Base-by-base conservation (phyloP, 2,329 filamentous ascomycete species). In the Reticulascus tulasneorum region DNA sequence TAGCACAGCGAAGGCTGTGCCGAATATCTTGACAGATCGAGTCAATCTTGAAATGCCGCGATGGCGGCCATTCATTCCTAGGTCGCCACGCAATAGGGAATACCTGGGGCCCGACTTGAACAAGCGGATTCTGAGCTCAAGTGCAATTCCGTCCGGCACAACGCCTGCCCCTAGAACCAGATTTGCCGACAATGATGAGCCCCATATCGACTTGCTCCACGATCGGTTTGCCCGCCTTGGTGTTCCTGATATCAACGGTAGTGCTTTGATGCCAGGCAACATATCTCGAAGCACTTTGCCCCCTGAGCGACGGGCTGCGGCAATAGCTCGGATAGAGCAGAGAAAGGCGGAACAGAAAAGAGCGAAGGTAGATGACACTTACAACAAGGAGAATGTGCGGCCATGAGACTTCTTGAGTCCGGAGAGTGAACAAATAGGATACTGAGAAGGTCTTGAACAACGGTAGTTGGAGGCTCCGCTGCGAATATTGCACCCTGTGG, bases 261-360 rank as follows among this genome's bases (percentile, higher is more conserved):
- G 55, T 26, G 43, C 48, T 20, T 50, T 62, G 19, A 52, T 59
- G 33, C 43, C 58, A 19, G 59, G 52, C 16, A 68, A 67, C 33
- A 54, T 60, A 6, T 62, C 67, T 5, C 66, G 64, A 39, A 63
- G 64, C 16, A 58, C 55, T 3, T 49, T 79, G 10, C 63, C 75
- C 8, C 66, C 71, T 4, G 70, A 74, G 33, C 63, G 76, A 22
- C 63, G 65, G 29, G 69, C 72, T 7, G 75, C 74, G 2, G 75
- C 73, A 9, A 61, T 75, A 33, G 75, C 73, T 26, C 60, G 74
- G 7, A 66, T 79, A 11, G 69, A 77, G 53, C 64, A 68, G 53
- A 67, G 72, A 49, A 69, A 67, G 51, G 64, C 66, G n/a, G 67
- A 76, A 52, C 71, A 72, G 51, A 63, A 60, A 51, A 58, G 56